phyloP scores from a whole-genome alignment of 139 green algal genomes.

The Choricystis sp. region DNA sequence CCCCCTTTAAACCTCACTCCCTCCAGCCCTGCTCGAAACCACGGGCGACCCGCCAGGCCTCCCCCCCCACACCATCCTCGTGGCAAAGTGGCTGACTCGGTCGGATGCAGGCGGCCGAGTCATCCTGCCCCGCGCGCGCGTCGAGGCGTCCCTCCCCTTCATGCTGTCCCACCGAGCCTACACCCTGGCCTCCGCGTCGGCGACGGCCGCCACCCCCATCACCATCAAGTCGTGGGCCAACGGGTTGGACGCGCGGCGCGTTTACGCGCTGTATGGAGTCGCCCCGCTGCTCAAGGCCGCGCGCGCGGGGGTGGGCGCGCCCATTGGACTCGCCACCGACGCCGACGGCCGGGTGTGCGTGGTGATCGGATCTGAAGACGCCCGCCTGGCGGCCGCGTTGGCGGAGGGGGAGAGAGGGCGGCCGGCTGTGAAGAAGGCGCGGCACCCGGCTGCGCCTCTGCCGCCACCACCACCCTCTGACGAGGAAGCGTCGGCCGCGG shows the following conservation, averaged over 20 bases:
- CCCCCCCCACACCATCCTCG: constrained; percentile 22
- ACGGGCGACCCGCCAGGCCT: too few species aligned
- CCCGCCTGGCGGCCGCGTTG: too few species aligned
- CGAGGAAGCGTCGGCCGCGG: too few species aligned
- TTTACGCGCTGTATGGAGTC: constrained; percentile 58
- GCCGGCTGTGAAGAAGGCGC: too few species aligned
- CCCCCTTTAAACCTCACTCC: too few species aligned
- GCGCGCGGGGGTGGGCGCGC: constrained; percentile 30
- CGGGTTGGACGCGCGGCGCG: constrained; percentile 43
- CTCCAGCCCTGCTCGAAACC: too few species aligned
- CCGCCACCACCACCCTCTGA: too few species aligned
- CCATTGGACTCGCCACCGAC: constrained; percentile 33
- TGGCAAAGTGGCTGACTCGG: constrained; percentile 54
- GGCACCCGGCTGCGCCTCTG: too few species aligned
- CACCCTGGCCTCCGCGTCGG: neutral
- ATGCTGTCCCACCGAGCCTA: neutral
- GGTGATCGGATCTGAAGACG: too few species aligned
- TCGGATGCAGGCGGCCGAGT: constrained; percentile 40
- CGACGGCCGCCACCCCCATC: neutral
- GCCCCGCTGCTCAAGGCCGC: constrained; percentile 21
- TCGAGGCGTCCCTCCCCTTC: constrained; percentile 36
- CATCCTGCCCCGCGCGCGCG: constrained; percentile 49
- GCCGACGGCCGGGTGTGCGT: neutral
- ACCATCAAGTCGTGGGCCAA: constrained; percentile 52
- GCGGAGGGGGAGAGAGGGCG: too few species aligned